These are phyloP conservation scores for Rhizophagus sp. DNA, from an alignment of 192 early-diverging fungal species.

Conservation along the genomic window DNA sequence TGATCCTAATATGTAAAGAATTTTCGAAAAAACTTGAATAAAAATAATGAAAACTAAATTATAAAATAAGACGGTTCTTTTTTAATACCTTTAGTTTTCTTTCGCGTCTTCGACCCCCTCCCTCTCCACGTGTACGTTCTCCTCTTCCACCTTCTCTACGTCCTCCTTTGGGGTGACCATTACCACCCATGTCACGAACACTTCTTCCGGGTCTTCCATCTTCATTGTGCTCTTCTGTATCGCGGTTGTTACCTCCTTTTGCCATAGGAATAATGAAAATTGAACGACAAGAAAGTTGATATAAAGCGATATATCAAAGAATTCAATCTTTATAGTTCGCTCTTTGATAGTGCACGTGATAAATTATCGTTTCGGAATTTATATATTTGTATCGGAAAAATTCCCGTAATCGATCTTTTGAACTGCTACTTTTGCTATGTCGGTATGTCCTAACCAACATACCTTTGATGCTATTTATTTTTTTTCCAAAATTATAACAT, in stretches of 20 bases:
- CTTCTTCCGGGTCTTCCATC: not conserved
- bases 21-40: not conserved
- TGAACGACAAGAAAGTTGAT: not conserved
- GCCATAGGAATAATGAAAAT: constrained; percentile 9
- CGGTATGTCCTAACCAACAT: not conserved
- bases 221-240: constrained; percentile 13
- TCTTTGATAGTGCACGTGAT: too few relatives aligned
- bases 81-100: constrained; percentile 17
- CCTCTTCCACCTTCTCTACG: constrained; percentile 19
- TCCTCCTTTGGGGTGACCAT: not conserved
- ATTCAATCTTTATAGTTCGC: not conserved
- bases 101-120: constrained; percentile 27
- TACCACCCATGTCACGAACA: not conserved
- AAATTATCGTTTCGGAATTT: too few relatives aligned
- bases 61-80: not conserved
- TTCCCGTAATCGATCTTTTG: not conserved
- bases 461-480: not conserved
- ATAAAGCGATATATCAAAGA: not conserved
- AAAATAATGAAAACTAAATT: not conserved
- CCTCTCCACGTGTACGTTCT: constrained; percentile 17
- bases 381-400: too few relatives aligned
- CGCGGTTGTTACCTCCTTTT: not conserved
- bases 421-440: not conserved
- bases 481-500: not conserved
- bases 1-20: not conserved